phyloP scores from a whole-genome alignment of 164 flowering plant species.

The Malania oleifera region DNA sequence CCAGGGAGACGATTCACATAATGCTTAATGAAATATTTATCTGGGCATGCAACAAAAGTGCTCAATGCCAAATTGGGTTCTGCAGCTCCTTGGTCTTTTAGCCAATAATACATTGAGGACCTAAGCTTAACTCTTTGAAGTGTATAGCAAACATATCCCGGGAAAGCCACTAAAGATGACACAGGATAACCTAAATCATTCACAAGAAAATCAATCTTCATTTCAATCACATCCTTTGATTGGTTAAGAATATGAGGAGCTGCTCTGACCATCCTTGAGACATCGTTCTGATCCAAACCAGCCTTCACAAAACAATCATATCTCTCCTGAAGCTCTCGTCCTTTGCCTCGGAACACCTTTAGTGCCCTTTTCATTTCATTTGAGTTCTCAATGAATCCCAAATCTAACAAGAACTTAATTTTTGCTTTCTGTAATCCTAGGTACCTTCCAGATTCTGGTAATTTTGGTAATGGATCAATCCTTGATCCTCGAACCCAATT shows the following conservation, averaged over 20 bases:
- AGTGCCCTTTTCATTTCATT: slow-evolving; percentile 45
- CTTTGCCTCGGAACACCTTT: slow-evolving; percentile 53
- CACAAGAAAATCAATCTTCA: slow-evolving; percentile 57
- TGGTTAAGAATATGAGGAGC: slow-evolving; percentile 59
- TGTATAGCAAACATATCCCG: slow-evolving; percentile 36
- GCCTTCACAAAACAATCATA: slow-evolving; percentile 54
- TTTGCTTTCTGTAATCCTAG: slow-evolving; percentile 23
- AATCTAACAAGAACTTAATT: slow-evolving; percentile 42
- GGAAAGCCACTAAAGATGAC: slow-evolving; percentile 41
- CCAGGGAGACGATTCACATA: slow-evolving; percentile 55
- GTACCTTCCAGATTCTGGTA: slow-evolving; percentile 20
- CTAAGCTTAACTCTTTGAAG: slow-evolving; percentile 45
- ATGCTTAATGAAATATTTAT: slow-evolving; percentile 25
- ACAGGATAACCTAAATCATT: slow-evolving; percentile 48
- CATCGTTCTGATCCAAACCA: slow-evolving; percentile 51
- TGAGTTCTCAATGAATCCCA: slow-evolving; percentile 54
- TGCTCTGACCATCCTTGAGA: slow-evolving; percentile 37
- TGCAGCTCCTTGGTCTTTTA: slow-evolving; percentile 37
- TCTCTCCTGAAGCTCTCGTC: slow-evolving; percentile 60
- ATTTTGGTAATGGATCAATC: slow-evolving; percentile 27
- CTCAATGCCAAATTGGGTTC: slow-evolving; percentile 35
- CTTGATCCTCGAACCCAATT: slow-evolving; percentile 40
- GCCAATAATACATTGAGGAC: slow-evolving; percentile 60
- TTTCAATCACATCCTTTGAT: slow-evolving; percentile 33
- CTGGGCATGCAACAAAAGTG: slow-evolving; percentile 46